phyloP scores from a whole-genome alignment of 331 rosid species.

The Prunus yedoensis region DNA sequence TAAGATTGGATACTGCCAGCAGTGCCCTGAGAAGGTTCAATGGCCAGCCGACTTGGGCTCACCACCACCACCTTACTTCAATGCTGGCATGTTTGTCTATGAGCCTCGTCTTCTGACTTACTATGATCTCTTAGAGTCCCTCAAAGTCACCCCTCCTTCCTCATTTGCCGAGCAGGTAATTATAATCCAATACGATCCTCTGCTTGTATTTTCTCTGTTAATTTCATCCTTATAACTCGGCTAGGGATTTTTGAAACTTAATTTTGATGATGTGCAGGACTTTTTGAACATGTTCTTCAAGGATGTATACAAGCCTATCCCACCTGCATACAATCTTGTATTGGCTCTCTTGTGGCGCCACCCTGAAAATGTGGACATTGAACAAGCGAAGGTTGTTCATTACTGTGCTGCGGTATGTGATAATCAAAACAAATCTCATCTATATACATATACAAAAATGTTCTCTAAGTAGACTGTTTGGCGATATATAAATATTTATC shows the following conservation, averaged over 20 bases:
- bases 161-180: constrained; percentile 54
- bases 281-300: constrained; percentile 45
- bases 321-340: constrained; percentile 41
- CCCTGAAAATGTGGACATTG: constrained; percentile 41
- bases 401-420: constrained; percentile 52
- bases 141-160: constrained; percentile 36
- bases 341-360: constrained; percentile 57
- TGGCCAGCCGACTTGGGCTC: constrained; percentile 47
- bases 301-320: constrained; percentile 39
- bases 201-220: not conserved
- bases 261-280: constrained; percentile 26
- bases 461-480: not conserved
- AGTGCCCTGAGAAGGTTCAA: constrained; percentile 42
- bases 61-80: constrained; percentile 49
- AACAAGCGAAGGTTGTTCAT: constrained; percentile 38
- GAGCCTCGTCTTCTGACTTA: constrained; percentile 37
- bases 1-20: constrained; percentile 52
- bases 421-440: not conserved
- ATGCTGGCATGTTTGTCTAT: constrained; percentile 51
- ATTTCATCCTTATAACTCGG: not conserved
- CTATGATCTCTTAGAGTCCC: constrained; percentile 29
- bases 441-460: not conserved
- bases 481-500: not conserved
- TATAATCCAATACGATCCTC: not conserved
- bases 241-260: not conserved